Percentiles rank a stretch among this genome's conserved stretches.
Evolutionary conservation across 257 asterid genomes (phyloP).

Genomic region (Plantago major): DNA sequence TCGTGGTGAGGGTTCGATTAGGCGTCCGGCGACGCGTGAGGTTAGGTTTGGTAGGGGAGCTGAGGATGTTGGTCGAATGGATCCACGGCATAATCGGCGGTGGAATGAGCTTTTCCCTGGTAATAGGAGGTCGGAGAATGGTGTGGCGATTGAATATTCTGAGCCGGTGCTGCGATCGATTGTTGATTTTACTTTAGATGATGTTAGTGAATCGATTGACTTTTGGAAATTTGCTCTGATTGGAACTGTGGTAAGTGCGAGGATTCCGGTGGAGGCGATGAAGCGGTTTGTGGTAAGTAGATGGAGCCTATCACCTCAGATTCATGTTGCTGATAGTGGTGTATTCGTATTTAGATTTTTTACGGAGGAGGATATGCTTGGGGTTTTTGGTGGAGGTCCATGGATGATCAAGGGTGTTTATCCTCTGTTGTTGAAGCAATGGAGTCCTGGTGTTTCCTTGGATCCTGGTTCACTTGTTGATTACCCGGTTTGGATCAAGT

Average conservation of each 20-base stretch:
- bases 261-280: background rate
- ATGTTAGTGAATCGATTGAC: background rate
- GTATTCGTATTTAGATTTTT: background rate
- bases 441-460: background rate
- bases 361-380: background rate
- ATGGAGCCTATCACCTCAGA: background rate
- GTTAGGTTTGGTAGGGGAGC: too few species aligned
- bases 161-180: background rate
- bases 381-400: background rate
- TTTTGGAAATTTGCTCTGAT: background rate
- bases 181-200: background rate
- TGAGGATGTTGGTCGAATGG: too few species aligned
- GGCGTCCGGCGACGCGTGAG: too few species aligned
- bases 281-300: background rate
- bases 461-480: background rate
- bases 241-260: background rate
- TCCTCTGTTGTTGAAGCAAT: background rate
- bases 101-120: background rate
- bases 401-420: too few species aligned
- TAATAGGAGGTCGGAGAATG: background rate
- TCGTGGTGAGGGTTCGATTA: too few species aligned
- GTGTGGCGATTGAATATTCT: background rate
- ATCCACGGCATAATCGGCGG: too few species aligned
- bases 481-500: too few species aligned
- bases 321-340: background rate